Evolutionary conservation across 148 eudicot species (phyloP).

Genomic region (Arctostaphylos glauca): DNA sequence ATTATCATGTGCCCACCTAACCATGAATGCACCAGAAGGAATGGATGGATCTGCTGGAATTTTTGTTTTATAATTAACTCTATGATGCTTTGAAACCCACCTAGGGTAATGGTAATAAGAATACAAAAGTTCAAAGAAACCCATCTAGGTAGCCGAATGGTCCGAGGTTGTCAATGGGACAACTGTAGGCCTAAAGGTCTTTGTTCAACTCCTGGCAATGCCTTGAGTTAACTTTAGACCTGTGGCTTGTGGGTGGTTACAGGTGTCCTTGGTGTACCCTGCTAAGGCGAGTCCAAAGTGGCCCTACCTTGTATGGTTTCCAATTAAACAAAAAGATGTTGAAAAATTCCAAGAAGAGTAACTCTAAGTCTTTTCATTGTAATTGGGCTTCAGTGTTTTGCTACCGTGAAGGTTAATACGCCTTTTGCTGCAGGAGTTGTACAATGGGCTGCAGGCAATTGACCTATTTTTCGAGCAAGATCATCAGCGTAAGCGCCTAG

Average conservation of each 20-base stretch:
- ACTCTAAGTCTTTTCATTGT: slow-evolving; percentile 2
- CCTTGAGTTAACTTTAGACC: slow-evolving; percentile 9
- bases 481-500: slow-evolving; percentile 37
- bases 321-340: background rate
- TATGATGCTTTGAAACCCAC: no score
- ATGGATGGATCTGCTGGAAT: no score
- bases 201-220: background rate
- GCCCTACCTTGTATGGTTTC: background rate
- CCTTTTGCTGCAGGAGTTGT: slow-evolving; percentile 46
- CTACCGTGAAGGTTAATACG: background rate
- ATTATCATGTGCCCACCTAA: no score
- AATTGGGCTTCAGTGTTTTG: background rate
- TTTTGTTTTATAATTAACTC: no score
- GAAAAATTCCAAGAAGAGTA: background rate
- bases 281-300: background rate
- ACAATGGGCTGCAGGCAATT: slow-evolving; percentile 47
- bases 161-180: background rate
- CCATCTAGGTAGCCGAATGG: background rate
- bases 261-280: background rate
- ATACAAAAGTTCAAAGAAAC: background rate
- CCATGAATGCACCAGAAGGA: no score
- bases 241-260: background rate
- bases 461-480: slow-evolving; percentile 49
- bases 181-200: background rate
- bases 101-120: background rate